phyloP scores from a whole-genome alignment of 78 protist species.

The Guillardia theta region DNA sequence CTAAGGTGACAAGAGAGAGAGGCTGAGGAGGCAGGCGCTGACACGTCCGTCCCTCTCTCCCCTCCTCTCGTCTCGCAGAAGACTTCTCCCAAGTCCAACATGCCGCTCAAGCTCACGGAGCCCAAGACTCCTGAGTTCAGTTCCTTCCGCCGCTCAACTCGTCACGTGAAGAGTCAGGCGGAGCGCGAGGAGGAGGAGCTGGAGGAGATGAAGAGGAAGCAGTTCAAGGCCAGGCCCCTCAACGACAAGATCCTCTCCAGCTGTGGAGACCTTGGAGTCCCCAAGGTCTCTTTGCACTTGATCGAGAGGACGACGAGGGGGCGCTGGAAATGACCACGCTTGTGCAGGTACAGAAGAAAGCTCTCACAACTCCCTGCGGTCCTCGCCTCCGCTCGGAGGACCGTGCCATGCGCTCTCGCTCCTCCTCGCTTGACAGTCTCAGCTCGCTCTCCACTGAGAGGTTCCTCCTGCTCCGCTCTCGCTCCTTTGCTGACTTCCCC shows the following conservation, averaged over 20 bases:
- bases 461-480: no score
- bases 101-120: not conserved
- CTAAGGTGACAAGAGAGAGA: no score
- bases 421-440: not conserved
- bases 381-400: not conserved
- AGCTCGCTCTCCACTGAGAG: no score
- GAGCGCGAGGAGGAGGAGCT: conserved; percentile 2
- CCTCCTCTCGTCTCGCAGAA: no score
- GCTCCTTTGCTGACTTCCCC: no score
- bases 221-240: conserved; percentile 19
- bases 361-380: not conserved
- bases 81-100: no score
- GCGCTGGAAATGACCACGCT: no score
- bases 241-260: not conserved
- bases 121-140: not conserved
- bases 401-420: not conserved
- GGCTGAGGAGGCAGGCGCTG: no score
- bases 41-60: no score
- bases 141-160: not conserved
- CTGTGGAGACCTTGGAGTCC: not conserved
- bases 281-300: not conserved
- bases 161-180: not conserved
- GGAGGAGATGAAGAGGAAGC: not conserved
- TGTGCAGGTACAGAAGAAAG: no score
- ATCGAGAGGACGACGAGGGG: no score